These are phyloP conservation scores for Cytospora piceicola DNA, from an alignment of 2,329 filamentous ascomycete species.

Conservation along the genomic window DNA sequence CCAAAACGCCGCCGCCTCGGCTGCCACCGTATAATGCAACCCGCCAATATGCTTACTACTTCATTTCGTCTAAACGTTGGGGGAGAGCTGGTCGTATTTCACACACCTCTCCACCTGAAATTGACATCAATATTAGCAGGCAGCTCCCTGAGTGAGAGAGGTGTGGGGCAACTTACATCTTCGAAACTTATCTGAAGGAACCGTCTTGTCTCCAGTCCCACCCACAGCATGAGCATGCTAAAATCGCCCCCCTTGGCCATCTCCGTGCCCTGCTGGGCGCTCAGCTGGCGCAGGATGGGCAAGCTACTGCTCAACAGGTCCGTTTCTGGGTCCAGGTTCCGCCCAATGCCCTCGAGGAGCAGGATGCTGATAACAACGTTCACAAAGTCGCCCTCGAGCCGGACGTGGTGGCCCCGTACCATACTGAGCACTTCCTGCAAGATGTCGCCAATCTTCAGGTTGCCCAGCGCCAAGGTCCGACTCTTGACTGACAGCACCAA, in stretches of 20 bases:
- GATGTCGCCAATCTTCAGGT: slow-evolving; percentile 95
- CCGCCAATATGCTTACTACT: not conserved
- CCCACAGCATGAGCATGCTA: slow-evolving; percentile 89
- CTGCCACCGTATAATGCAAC: not conserved
- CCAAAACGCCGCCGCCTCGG: not conserved
- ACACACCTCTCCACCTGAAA: slow-evolving; percentile 80
- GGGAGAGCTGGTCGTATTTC: slow-evolving; percentile 85
- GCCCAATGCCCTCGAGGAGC: slow-evolving; percentile 89
- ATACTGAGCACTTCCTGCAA: slow-evolving; percentile 87
- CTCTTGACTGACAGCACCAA: slow-evolving; percentile 90
- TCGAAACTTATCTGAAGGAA: slow-evolving; percentile 91
- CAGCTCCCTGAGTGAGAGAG: not conserved
- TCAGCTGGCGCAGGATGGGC: slow-evolving; percentile 86
- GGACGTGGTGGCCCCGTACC: slow-evolving; percentile 90
- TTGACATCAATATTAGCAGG: slow-evolving; percentile 14
- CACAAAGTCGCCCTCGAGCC: slow-evolving; percentile 95
- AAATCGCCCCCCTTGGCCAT: slow-evolving; percentile 75
- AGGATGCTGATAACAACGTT: slow-evolving; percentile 97
- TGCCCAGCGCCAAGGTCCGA: slow-evolving; percentile 86
- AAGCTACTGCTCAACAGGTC: slow-evolving; percentile 86
- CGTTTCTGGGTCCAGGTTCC: slow-evolving; percentile 81
- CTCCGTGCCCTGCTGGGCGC: slow-evolving; percentile 72
- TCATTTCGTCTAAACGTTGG: slow-evolving; percentile 68
- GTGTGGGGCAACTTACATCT: slow-evolving; percentile 62
- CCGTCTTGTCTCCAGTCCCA: slow-evolving; percentile 83